Conservation (phyloP, 2,329 filamentous ascomycete genomes). For the Cladosporium sp. region DNA sequence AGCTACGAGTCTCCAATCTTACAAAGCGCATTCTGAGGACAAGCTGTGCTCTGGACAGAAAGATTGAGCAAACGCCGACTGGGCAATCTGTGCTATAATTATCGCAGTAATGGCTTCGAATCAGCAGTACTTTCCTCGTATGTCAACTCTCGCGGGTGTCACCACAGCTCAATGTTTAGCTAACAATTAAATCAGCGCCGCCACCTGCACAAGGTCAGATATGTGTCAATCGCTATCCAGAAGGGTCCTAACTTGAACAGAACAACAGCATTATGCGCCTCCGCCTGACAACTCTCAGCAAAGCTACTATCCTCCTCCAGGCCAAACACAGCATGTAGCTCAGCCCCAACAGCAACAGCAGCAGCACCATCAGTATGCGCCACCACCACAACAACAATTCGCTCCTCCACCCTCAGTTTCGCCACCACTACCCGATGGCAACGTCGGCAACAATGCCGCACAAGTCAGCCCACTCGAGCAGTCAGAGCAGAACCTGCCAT, state of each 20-base stretch:
- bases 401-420: constrained; percentile 32
- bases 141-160: constrained; percentile 3
- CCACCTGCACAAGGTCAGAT: constrained; percentile 11
- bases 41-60: too few species aligned
- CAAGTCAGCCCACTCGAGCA: constrained; percentile 15
- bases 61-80: background rate
- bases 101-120: constrained; percentile 4
- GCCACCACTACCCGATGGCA: constrained; percentile 31
- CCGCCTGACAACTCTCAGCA: constrained; percentile 18
- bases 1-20: too few species aligned
- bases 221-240: background rate
- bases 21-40: too few species aligned
- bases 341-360: constrained; percentile 5
- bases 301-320: constrained; percentile 26
- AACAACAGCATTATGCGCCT: constrained; percentile 21
- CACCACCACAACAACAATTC: constrained; percentile 26
- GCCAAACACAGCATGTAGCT: constrained; percentile 16
- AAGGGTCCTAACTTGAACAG: constrained; percentile 12
- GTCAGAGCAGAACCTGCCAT: constrained; percentile 26
- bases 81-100: background rate
- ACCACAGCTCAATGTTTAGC: background rate
- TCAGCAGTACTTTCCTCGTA: constrained; percentile 31
- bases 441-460: constrained; percentile 18
- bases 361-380: constrained; percentile 19
- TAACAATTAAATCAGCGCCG: constrained; percentile 16